A percentile compares a stretch with the other conserved stretches of the same genome.
Evolutionary conservation across 495 filamentous ascomycete genomes (phyloP).

Genomic region (Opeltia flavorubescens): DNA sequence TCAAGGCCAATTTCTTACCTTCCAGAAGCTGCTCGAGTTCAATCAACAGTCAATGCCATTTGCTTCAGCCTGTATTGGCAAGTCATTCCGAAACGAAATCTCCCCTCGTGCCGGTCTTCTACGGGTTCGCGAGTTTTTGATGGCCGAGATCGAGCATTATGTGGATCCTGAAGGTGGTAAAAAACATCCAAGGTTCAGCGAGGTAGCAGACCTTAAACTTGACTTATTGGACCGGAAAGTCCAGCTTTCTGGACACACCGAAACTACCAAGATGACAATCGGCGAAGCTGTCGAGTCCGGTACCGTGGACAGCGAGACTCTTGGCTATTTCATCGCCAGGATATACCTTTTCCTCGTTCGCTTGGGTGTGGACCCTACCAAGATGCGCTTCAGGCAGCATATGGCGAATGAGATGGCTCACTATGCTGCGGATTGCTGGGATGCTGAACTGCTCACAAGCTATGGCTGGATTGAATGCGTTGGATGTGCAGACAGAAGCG

Average conservation of each 20-base stretch:
- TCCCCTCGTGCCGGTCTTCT: conserved; percentile 53
- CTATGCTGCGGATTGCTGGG: conserved; percentile 77
- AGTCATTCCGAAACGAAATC: conserved; percentile 64
- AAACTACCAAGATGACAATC: conserved; percentile 44
- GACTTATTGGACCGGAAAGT: conserved; percentile 55
- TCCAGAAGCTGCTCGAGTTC: conserved; percentile 56
- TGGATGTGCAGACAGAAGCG: conserved; percentile 70
- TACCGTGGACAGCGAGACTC: conserved; percentile 69
- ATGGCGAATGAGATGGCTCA: conserved; percentile 77
- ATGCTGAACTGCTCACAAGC: conserved; percentile 64
- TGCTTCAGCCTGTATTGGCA: conserved; percentile 61
- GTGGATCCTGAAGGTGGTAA: conserved; percentile 60
- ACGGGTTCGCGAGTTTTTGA: conserved; percentile 57
- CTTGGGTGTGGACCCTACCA: conserved; percentile 53
- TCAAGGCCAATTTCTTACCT: conserved; percentile 55
- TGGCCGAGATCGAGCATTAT: conserved; percentile 65
- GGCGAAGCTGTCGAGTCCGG: conserved; percentile 55
- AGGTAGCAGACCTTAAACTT: conserved; percentile 48
- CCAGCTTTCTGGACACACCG: conserved; percentile 55
- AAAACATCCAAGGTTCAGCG: conserved; percentile 50
- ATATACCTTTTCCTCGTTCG: conserved; percentile 60
- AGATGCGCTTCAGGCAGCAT: conserved; percentile 74
- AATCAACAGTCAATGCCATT: conserved; percentile 60
- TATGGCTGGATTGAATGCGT: conserved; percentile 83
- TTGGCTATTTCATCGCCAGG: conserved; percentile 76